phyloP scores from a whole-genome alignment of 2,329 filamentous ascomycete genomes.

The Zopfia rhizophila region DNA sequence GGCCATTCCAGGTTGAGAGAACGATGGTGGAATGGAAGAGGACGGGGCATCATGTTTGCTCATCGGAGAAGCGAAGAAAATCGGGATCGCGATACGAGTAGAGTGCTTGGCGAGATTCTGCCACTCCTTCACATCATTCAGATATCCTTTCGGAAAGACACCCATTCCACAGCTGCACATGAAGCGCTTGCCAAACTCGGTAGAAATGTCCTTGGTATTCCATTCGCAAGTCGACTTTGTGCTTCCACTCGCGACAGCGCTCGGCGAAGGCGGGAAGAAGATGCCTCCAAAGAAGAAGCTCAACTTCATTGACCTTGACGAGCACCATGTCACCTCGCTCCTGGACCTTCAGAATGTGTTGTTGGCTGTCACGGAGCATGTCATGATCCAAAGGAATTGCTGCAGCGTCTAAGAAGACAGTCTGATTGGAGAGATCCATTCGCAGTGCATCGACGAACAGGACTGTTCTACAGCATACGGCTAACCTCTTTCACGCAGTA shows the following conservation, averaged over 20 bases:
- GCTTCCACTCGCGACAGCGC: constrained; percentile 54
- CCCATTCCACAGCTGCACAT: constrained; percentile 14
- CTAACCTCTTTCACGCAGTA: no score
- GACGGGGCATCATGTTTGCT: no score
- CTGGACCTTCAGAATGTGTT: constrained; percentile 6
- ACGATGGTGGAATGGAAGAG: no score
- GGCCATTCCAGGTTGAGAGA: no score
- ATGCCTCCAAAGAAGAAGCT: constrained; percentile 26
- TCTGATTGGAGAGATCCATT: constrained; percentile 45
- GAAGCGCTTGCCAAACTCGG: constrained; percentile 2
- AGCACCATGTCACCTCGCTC: not conserved
- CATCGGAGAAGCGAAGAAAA: constrained; percentile 19
- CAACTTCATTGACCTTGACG: constrained; percentile 30
- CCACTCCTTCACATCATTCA: constrained; percentile 7
- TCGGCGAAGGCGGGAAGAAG: constrained; percentile 27
- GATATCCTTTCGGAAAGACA: constrained; percentile 18
- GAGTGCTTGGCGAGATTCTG: constrained; percentile 6
- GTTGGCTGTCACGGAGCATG: constrained; percentile 10
- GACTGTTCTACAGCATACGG: no score
- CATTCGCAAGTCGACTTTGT: constrained; percentile 44
- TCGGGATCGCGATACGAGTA: constrained; percentile 24
- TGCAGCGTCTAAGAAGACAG: constrained; percentile 46
- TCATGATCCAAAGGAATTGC: constrained; percentile 38
- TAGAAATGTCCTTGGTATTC: no score
- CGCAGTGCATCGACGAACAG: constrained; percentile 38